A percentile compares a stretch with the other conserved stretches of the same genome.
These are phyloP conservation scores for Phytophthora constricta DNA, from an alignment of 352 stramenopile species.

Conservation along the genomic window DNA sequence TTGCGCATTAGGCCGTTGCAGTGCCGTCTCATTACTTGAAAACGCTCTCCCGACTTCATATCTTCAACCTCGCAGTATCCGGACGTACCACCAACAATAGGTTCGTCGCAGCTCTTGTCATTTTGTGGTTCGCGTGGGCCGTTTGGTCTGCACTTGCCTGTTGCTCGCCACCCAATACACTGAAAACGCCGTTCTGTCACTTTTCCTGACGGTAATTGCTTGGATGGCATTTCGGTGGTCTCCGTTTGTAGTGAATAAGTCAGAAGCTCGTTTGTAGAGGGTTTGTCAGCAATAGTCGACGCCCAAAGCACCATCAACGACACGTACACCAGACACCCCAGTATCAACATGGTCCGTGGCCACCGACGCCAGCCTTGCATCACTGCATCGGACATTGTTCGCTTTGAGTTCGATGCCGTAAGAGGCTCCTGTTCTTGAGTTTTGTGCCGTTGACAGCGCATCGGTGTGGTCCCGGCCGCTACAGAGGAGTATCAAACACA, in stretches of 20 bases:
- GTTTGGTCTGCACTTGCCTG: slow-evolving; percentile 14
- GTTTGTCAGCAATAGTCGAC: slow-evolving; percentile 11
- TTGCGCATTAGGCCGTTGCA: slow-evolving; percentile 29
- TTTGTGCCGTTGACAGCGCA: not conserved
- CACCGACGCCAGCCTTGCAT: slow-evolving; percentile 13
- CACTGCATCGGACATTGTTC: slow-evolving; percentile 1
- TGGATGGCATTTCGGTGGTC: not conserved
- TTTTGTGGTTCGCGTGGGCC: slow-evolving; percentile 5
- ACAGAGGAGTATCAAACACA: not conserved
- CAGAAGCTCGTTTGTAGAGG: not conserved
- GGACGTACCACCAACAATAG: slow-evolving; percentile 17
- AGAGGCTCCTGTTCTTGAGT: slow-evolving; percentile 16
- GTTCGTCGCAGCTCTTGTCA: slow-evolving; percentile 12
- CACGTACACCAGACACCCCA: slow-evolving; percentile 22
- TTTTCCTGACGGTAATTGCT: slow-evolving; percentile 6
- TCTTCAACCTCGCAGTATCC: slow-evolving; percentile 41
- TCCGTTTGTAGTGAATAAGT: not conserved
- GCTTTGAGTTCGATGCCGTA: slow-evolving; percentile 8
- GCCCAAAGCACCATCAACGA: slow-evolving; percentile 21
- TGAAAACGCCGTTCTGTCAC: not conserved
- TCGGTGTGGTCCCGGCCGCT: slow-evolving; percentile 4
- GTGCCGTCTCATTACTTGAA: slow-evolving; percentile 34
- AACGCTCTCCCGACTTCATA: slow-evolving; percentile 18
- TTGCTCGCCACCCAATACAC: slow-evolving; percentile 31
- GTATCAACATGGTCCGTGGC: slow-evolving; percentile 16